These are phyloP conservation scores for Mycena albidolilacea DNA, from an alignment of 768 basidiomycete species.

Conservation along the genomic window DNA sequence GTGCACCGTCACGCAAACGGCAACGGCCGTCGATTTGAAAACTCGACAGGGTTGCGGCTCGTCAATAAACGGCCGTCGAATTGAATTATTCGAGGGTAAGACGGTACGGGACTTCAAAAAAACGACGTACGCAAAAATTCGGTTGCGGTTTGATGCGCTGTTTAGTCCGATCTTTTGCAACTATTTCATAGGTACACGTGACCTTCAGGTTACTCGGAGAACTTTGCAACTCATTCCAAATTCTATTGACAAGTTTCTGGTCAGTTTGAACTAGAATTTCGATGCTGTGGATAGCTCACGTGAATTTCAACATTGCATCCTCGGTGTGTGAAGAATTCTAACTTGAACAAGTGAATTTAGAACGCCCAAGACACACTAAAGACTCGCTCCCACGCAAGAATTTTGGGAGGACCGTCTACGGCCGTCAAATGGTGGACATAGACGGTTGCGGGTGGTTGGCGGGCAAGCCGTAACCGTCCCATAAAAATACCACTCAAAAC, in stretches of 20 bases:
- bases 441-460: not conserved
- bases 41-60: not conserved
- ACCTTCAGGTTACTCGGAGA: conserved; percentile 5
- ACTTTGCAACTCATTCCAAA: not conserved
- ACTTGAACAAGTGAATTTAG: not conserved
- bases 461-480: not conserved
- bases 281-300: too few relatives aligned
- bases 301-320: not conserved
- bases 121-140: not conserved
- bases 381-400: not conserved
- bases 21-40: conserved; percentile 1
- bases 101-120: conserved; percentile 5
- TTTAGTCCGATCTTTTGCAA: not conserved
- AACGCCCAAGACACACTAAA: not conserved
- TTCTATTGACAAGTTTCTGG: conserved; percentile 1
- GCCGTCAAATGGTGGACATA: not conserved
- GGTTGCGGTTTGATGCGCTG: conserved; percentile 3
- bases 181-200: not conserved
- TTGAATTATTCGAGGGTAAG: not conserved
- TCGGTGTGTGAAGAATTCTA: not conserved
- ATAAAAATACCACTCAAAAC: not conserved
- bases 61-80: not conserved
- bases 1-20: not conserved
- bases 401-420: not conserved
- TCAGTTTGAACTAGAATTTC: not conserved